Conservation (phyloP, 306 rosid species). For the Vicia faba region DNA sequence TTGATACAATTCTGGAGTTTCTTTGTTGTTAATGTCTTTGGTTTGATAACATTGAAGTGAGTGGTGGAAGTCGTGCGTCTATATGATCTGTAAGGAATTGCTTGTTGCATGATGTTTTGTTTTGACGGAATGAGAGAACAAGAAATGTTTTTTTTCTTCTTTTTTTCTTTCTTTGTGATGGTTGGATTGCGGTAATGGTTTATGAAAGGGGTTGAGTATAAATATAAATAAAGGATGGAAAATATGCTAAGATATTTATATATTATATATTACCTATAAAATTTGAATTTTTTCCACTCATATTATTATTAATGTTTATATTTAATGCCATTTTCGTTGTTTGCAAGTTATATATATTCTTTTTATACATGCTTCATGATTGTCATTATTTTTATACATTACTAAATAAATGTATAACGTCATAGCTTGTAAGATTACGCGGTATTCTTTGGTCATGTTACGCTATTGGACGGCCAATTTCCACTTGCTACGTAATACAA, state of each 20-base stretch:
- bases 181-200: background rate
- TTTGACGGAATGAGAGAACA: background rate
- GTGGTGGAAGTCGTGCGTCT: conserved; percentile 13
- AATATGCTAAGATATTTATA: background rate
- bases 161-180: background rate
- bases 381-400: background rate
- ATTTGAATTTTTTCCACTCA: no score
- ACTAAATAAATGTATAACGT: background rate
- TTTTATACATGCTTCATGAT: background rate
- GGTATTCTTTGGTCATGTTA: conserved; percentile 9
- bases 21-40: background rate
- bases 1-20: background rate
- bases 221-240: conserved; percentile 37
- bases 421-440: background rate
- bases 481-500: background rate
- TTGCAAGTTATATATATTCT: background rate
- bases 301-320: no score
- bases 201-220: background rate
- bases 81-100: conserved; percentile 67
- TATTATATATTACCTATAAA: background rate
- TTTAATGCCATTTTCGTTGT: background rate
- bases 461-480: conserved; percentile 8
- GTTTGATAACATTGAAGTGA: conserved; percentile 16
- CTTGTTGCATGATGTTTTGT: conserved; percentile 35
- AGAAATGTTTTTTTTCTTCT: background rate